Percentiles rank a stretch among this genome's conserved stretches.
These are phyloP conservation scores for Tricholoma flavovirens DNA, from an alignment of 768 basidiomycete genomes.

Conservation along the genomic window DNA sequence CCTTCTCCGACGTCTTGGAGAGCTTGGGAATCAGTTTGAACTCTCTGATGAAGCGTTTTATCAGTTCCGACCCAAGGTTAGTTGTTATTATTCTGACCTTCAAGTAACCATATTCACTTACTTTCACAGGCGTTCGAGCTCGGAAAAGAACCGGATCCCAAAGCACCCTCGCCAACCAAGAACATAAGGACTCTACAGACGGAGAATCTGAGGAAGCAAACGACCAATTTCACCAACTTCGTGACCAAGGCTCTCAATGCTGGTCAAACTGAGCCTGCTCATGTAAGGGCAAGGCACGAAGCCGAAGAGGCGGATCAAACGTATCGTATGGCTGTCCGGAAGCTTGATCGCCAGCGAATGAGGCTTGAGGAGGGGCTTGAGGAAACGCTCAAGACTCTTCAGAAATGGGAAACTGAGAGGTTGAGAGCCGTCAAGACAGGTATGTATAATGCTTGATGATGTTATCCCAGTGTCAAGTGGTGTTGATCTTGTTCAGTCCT, in stretches of 20 bases:
- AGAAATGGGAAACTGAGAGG: slow-evolving; percentile 82
- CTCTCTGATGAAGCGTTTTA: slow-evolving; percentile 74
- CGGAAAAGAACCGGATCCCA: slow-evolving; percentile 27
- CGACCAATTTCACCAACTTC: slow-evolving; percentile 61
- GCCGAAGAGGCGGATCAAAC: slow-evolving; percentile 76
- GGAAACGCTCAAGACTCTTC: slow-evolving; percentile 71
- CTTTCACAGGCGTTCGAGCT: slow-evolving; percentile 54
- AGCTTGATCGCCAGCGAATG: slow-evolving; percentile 80
- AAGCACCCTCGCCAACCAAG: slow-evolving; percentile 14
- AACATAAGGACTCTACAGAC: slow-evolving; percentile 21
- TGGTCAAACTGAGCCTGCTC: slow-evolving; percentile 52
- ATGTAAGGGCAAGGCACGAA: slow-evolving; percentile 67
- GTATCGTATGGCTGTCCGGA: slow-evolving; percentile 77
- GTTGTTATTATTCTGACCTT: slow-evolving; percentile 8
- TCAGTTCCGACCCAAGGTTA: slow-evolving; percentile 77
- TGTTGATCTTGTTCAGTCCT: slow-evolving; percentile 43
- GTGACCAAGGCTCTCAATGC: slow-evolving; percentile 65
- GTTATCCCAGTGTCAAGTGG: not conserved
- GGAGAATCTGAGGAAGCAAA: slow-evolving; percentile 62
- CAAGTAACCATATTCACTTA: not conserved
- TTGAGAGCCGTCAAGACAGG: slow-evolving; percentile 82
- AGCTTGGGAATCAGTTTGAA: slow-evolving; percentile 79
- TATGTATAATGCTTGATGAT: slow-evolving; percentile 15
- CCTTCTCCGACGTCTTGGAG: slow-evolving; percentile 68
- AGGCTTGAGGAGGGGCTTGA: slow-evolving; percentile 83